Percentiles rank a stretch among this genome's conserved stretches.
Conservation (phyloP, 805 yeast genomes). For the Wickerhamiella occidentalis region DNA sequence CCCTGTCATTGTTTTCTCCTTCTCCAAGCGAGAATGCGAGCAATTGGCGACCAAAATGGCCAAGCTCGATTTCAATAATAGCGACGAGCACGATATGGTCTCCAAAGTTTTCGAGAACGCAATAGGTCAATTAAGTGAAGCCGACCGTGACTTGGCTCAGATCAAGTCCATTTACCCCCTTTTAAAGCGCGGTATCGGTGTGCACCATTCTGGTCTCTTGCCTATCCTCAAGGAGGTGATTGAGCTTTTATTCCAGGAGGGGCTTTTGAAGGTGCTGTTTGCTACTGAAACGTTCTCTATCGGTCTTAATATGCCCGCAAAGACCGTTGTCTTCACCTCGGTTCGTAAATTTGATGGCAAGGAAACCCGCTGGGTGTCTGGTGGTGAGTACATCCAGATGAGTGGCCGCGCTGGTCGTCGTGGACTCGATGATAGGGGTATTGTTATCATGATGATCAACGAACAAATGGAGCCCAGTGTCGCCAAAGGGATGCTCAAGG, state of each 20-base stretch:
- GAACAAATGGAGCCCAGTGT: slow-evolving; percentile 99
- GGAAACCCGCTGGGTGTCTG: slow-evolving; percentile 97
- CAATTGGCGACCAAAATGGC: slow-evolving; percentile 89
- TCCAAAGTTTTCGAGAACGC: slow-evolving; percentile 88
- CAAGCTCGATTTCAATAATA: slow-evolving; percentile 84
- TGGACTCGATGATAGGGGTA: slow-evolving; percentile 98
- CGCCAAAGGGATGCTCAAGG: slow-evolving; percentile 98
- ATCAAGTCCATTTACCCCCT: slow-evolving; percentile 84
- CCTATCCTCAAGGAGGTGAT: slow-evolving; percentile 91
- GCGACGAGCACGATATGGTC: slow-evolving; percentile 85
- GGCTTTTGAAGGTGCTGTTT: slow-evolving; percentile 81
- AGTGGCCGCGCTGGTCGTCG: slow-evolving; percentile 99
- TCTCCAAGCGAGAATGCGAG: slow-evolving; percentile 94
- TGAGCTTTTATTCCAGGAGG: slow-evolving; percentile 94
- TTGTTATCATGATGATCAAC: slow-evolving; percentile 98
- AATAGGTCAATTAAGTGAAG: slow-evolving; percentile 71
- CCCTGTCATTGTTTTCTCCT: slow-evolving; percentile 98
- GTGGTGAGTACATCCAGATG: slow-evolving; percentile 99
- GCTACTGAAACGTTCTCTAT: slow-evolving; percentile 98
- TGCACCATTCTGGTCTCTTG: slow-evolving; percentile 91
- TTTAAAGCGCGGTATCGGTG: slow-evolving; percentile 90
- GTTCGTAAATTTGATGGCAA: slow-evolving; percentile 98
- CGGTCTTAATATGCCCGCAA: slow-evolving; percentile 98
- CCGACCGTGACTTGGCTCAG: slow-evolving; percentile 87
- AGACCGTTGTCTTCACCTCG: slow-evolving; percentile 93